Evolutionary conservation across 352 stramenopile genomes (phyloP), one percentile per base, ranked within the genome.

Genomic region (Globisporangium radiosum): DNA sequence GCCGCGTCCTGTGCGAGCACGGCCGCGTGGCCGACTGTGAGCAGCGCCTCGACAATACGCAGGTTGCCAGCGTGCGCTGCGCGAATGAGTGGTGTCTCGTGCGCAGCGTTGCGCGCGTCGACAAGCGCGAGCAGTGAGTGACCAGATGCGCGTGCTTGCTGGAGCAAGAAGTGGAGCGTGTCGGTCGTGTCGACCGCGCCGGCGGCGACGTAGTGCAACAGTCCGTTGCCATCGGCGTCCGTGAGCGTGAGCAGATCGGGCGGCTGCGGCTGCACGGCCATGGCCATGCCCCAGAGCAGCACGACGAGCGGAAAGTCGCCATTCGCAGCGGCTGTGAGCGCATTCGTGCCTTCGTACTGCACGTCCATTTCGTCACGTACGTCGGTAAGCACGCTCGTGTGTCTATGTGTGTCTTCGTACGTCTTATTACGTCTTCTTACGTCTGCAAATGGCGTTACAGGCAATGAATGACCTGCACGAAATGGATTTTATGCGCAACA

Each of bases 301-400:
- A 94, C 85, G 15, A 94, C 78, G 13, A 94, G 81, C 50, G 85
- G 85, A 56, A 94, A 94, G 64, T 94, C 81, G 36, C 84, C 84
- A 64, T 91, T 91, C 19, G 79, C 76, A 11, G 78, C 76, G 5
- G 84, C 84, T n/a, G 70, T 72, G 63, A 90, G 90, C 38, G 75
- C 81, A 53, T 86, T 85, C 69, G 88, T 81, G 3, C 78, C 81
- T 56, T 88, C 72, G 72, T 87, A 93, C 56, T 76, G 51, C 52
- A 90, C 73, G 54, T 82, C 68, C 80, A 87, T 87, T 7, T 11
- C 40, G 25, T 49, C n/a, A n/a, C n/a, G n/a, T n/a, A n/a, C n/a
- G n/a, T n/a, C n/a, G n/a, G n/a, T n/a, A n/a, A n/a, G n/a, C n/a
- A n/a, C n/a, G n/a, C n/a, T n/a, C n/a, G n/a, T n/a, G n/a, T n/a